Conservation (phyloP, 805 yeast genomes). For the Zygosaccharomyces kombuchaensis region DNA sequence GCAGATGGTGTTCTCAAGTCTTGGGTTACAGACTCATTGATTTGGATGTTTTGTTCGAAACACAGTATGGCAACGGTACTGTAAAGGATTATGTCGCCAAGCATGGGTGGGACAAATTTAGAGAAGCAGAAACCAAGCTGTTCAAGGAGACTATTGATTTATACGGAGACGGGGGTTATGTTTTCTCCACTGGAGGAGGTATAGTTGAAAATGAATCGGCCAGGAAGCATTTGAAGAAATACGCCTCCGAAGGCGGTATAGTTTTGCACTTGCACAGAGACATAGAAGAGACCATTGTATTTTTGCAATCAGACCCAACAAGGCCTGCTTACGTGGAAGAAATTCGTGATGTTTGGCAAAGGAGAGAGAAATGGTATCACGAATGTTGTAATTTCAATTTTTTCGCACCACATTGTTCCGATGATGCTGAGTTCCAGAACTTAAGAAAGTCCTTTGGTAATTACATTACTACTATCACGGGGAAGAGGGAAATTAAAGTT, state of each 20-base stretch:
- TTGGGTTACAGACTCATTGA: constrained; percentile 69
- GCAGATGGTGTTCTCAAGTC: constrained; percentile 69
- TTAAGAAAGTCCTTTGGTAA: constrained; percentile 56
- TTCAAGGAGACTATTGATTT: constrained; percentile 43
- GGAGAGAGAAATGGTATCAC: constrained; percentile 74
- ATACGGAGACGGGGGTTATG: constrained; percentile 47
- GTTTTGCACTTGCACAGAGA: constrained; percentile 91
- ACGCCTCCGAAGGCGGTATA: constrained; percentile 57
- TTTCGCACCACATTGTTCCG: constrained; percentile 68
- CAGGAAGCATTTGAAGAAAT: constrained; percentile 56
- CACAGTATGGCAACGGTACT: constrained; percentile 38
- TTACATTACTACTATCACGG: constrained; percentile 60
- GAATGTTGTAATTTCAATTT: constrained; percentile 76
- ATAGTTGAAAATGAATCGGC: constrained; percentile 75
- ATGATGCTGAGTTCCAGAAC: constrained; percentile 48
- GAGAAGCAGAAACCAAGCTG: constrained; percentile 58
- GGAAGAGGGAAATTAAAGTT: constrained; percentile 37
- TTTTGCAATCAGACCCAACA: constrained; percentile 69
- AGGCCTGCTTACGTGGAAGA: constrained; percentile 87
- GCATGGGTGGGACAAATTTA: constrained; percentile 85
- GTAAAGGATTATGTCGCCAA: constrained; percentile 59
- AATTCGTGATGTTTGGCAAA: constrained; percentile 74
- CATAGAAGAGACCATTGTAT: constrained; percentile 70
- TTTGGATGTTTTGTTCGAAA: constrained; percentile 69
- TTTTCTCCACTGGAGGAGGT: constrained; percentile 96